A percentile compares a stretch with the other conserved stretches of the same genome.
Conservation (phyloP, 2,329 filamentous ascomycete species). For the Penicillium sp. region DNA sequence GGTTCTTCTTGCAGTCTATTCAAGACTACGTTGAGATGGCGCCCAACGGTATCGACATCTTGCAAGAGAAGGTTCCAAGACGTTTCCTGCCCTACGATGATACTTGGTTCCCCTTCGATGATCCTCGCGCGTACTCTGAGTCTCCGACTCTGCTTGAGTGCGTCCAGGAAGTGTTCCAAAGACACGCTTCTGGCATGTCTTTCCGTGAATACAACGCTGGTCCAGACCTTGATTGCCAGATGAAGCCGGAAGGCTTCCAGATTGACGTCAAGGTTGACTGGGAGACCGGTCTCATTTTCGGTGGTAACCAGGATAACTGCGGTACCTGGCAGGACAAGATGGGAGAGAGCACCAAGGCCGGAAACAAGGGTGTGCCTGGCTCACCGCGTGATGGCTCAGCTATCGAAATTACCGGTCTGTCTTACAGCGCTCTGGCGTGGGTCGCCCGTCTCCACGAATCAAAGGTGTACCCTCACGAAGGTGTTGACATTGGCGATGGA, state of each 20-base stretch:
- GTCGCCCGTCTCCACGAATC: constrained; percentile 66
- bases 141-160: constrained; percentile 84
- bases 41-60: constrained; percentile 71
- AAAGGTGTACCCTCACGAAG: constrained; percentile 71
- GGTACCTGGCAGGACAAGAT: constrained; percentile 99
- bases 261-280: constrained; percentile 90
- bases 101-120: constrained; percentile 83
- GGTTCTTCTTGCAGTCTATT: constrained; percentile 96
- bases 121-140: constrained; percentile 80
- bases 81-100: constrained; percentile 95
- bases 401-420: constrained; percentile 88
- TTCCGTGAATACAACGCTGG: constrained; percentile 96
- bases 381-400: constrained; percentile 97
- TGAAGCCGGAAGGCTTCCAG: constrained; percentile 89
- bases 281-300: constrained; percentile 86
- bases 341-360: constrained; percentile 92
- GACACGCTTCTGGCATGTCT: constrained; percentile 85
- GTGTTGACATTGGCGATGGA: constrained; percentile 68
- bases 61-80: constrained; percentile 76
- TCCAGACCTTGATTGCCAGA: constrained; percentile 83
- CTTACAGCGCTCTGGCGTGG: constrained; percentile 89
- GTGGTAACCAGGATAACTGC: constrained; percentile 91
- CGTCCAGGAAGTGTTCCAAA: constrained; percentile 89
- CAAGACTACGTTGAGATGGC: constrained; percentile 87
- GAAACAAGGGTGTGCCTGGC: constrained; percentile 88